These are phyloP conservation scores for Mikania micrantha DNA, from an alignment of 129 eudicot genomes.

Conservation along the genomic window DNA sequence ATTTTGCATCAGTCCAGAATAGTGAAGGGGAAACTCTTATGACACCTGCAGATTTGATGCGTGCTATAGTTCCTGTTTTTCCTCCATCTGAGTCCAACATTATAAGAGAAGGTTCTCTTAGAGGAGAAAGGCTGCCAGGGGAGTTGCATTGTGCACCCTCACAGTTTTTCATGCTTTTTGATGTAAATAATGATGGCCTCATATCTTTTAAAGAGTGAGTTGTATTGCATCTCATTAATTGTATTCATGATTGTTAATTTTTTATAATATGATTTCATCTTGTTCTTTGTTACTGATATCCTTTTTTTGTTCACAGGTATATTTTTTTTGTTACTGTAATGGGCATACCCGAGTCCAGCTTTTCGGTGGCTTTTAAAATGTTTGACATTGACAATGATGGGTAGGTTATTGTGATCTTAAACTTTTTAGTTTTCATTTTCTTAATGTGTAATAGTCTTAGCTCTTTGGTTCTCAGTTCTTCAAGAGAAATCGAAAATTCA, in stretches of 20 bases:
- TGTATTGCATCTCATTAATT: conserved; percentile 1
- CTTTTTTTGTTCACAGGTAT: conserved; percentile 33
- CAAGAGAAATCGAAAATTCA: neutral
- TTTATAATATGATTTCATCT: neutral
- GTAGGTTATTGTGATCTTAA: conserved; percentile 22
- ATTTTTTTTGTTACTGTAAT: conserved; percentile 53
- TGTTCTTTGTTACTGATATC: neutral
- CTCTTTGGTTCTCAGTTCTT: neutral
- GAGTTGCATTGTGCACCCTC: conserved; percentile 74
- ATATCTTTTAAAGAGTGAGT: conserved; percentile 89
- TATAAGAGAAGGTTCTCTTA: conserved; percentile 75
- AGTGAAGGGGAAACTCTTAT: conserved; percentile 51
- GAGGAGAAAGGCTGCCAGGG: conserved; percentile 77
- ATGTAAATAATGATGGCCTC: conserved; percentile 66
- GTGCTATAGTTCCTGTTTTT: conserved; percentile 87
- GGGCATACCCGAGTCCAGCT: conserved; percentile 59
- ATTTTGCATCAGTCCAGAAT: conserved; percentile 64
- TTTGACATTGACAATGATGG: conserved; percentile 54
- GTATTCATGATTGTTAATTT: neutral
- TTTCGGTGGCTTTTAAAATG: conserved; percentile 57
- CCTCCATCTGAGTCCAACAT: conserved; percentile 82
- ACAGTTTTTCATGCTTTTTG: conserved; percentile 78
- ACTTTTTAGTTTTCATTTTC: neutral
- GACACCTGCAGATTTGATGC: conserved; percentile 90
- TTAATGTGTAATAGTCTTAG: neutral